Percentiles rank a stretch among this genome's conserved stretches.
Evolutionary conservation across 2,329 filamentous ascomycete species (phyloP).

Genomic region (Fusarium sp.): DNA sequence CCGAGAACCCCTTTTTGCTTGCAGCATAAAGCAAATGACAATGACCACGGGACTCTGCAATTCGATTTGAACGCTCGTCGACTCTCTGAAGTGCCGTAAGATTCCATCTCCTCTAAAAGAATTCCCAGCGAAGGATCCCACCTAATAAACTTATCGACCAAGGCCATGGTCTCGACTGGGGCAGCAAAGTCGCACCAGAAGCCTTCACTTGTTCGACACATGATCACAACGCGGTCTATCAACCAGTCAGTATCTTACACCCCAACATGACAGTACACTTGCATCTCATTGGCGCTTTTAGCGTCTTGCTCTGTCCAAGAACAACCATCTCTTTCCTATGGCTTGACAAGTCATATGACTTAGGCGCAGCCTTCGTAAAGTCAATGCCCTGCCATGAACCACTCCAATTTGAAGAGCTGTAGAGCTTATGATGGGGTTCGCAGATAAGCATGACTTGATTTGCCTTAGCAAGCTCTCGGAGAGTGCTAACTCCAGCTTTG

Average conservation of each 20-base stretch:
- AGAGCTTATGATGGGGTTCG: neutral
- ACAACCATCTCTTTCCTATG: neutral
- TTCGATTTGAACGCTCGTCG: neutral
- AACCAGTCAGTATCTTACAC: neutral
- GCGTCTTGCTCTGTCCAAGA: neutral
- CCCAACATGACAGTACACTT: neutral
- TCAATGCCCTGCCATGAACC: conserved; percentile 5
- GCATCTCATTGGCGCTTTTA: neutral
- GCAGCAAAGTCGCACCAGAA: conserved; percentile 21
- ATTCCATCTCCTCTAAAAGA: neutral
- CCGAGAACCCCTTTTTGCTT: neutral
- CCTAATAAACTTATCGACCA: neutral
- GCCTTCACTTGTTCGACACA: conserved; percentile 8
- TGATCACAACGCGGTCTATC: neutral
- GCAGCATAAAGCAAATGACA: neutral
- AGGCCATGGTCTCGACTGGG: neutral
- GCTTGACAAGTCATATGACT: neutral
- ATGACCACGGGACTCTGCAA: neutral
- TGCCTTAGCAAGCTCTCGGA: neutral
- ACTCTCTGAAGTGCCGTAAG: neutral
- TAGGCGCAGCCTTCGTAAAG: neutral
- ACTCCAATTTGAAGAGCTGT: conserved; percentile 8
- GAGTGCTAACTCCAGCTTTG: neutral
- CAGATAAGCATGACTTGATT: conserved; percentile 3
- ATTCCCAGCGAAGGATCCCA: neutral